phyloP scores from a whole-genome alignment of 2,329 filamentous ascomycete genomes.

The Talaromyces sp. region DNA sequence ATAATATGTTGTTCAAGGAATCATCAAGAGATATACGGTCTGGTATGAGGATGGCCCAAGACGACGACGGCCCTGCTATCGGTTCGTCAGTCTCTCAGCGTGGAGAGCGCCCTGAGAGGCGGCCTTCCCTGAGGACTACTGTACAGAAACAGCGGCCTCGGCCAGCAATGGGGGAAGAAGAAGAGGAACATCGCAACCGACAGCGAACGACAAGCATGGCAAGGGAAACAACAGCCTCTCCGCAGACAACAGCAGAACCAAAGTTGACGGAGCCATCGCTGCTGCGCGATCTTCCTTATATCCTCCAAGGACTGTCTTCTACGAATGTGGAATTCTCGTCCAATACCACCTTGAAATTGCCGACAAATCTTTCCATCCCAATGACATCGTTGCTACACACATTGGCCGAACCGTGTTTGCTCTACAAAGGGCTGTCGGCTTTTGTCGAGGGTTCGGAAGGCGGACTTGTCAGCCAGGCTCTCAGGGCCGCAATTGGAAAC shows the following conservation, averaged over 20 bases:
- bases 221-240: slow-evolving; percentile 15
- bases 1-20: slow-evolving; percentile 30
- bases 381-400: slow-evolving; percentile 82
- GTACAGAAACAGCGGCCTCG: slow-evolving; percentile 17
- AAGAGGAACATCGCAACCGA: slow-evolving; percentile 12
- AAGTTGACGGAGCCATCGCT: slow-evolving; percentile 62
- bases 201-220: slow-evolving; percentile 14
- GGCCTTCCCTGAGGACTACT: slow-evolving; percentile 19
- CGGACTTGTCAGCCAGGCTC: slow-evolving; percentile 84
- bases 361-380: slow-evolving; percentile 72
- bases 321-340: slow-evolving; percentile 73
- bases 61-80: slow-evolving; percentile 32
- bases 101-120: slow-evolving; percentile 21
- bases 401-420: slow-evolving; percentile 85
- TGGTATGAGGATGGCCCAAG: slow-evolving; percentile 18
- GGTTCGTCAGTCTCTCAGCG: slow-evolving; percentile 37
- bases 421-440: slow-evolving; percentile 73
- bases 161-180: slow-evolving; percentile 14
- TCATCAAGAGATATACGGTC: slow-evolving; percentile 14
- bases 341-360: slow-evolving; percentile 66
- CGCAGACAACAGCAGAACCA: slow-evolving; percentile 40
- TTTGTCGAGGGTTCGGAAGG: slow-evolving; percentile 79
- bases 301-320: slow-evolving; percentile 85
- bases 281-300: slow-evolving; percentile 81
- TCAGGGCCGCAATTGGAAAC: slow-evolving; percentile 76